Evolutionary conservation across 2,329 filamentous ascomycete species (phyloP).

Genomic region (Chaetoscypha palmicola): DNA sequence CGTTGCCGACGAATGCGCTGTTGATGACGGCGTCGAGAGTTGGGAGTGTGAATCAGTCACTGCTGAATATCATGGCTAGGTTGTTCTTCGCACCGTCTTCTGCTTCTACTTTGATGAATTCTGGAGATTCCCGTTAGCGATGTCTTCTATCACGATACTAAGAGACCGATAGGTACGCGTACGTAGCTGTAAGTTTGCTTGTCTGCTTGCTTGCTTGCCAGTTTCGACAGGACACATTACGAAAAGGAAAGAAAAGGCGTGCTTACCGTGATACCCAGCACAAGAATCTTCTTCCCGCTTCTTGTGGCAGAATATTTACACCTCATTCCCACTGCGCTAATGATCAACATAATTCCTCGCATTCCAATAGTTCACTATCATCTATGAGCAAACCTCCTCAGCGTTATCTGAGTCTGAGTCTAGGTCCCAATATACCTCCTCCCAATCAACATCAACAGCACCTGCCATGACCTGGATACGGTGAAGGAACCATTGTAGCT

Average conservation of each 20-base stretch:
- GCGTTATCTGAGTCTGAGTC: conserved; percentile 5
- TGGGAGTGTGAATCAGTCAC: background rate
- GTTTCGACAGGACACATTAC: background rate
- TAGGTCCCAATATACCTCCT: background rate
- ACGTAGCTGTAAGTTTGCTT: too few species aligned
- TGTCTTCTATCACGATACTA: background rate
- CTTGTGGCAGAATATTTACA: background rate
- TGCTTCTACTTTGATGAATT: background rate
- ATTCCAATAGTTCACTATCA: background rate
- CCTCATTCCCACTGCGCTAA: background rate
- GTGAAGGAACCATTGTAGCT: conserved; percentile 16
- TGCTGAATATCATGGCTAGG: background rate
- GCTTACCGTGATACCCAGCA: background rate
- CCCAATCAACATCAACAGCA: conserved; percentile 2
- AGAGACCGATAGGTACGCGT: background rate
- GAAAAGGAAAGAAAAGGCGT: background rate
- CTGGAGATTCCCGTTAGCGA: background rate
- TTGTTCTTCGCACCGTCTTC: background rate
- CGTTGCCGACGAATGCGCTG: background rate
- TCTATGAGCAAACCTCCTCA: conserved; percentile 2
- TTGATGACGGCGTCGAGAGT: background rate
- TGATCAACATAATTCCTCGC: background rate
- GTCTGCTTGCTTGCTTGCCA: background rate
- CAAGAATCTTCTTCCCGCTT: background rate
- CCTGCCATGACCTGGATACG: conserved; percentile 12